Base-by-base conservation (phyloP, 139 green algal genomes). In the Astrephomene gubernaculifera region DNA sequence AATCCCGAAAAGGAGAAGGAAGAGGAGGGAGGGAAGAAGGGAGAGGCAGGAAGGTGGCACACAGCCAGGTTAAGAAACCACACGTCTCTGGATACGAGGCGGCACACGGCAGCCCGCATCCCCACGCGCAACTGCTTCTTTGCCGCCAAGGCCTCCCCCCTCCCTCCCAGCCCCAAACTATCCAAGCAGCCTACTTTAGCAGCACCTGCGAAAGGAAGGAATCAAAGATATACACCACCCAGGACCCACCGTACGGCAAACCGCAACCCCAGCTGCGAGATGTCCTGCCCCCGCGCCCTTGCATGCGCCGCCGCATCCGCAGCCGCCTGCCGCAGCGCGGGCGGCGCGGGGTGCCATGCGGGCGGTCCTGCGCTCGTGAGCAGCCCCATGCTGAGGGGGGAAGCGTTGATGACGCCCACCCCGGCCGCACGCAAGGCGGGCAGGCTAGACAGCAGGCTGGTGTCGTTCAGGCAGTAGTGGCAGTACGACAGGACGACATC, bases 401-500 rank as follows among this genome's bases (percentile, higher is more conserved):
- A 96, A 17, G 97, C 97, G 75, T 89, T 96, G 82, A 99, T 97
- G 44, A 99, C 87, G 43, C 94, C 97, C 24, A 99, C 83, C 29
- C 89, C 88, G 67, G 93, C 92, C 53, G 49, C 31, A 6, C 24
- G 31, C 10, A 97, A 84, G 81, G 96, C 95, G 0, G 90, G 92
- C 27, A 97, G 29, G 19, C 93, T 44, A 1, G 69, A 75, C 35
- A 86, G 31, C 65, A 99, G 91, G 4, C 88, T 88, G 14, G 76
- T 81, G 92, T 99, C 97, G 41, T 95, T 95, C 29, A 99, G 86
- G 65, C 75, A 92, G 91, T 97, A 90, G 90, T 99, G 97, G 92
- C 97, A 99, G 90, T 99, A 99, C 17, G 95, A 97, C 71, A 99
- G 89, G 0, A 97, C 83, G 2, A 94, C 80, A 63, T 99, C 96